phyloP scores from a whole-genome alignment of 2,329 filamentous ascomycete genomes.

The Xylaria sp. region DNA sequence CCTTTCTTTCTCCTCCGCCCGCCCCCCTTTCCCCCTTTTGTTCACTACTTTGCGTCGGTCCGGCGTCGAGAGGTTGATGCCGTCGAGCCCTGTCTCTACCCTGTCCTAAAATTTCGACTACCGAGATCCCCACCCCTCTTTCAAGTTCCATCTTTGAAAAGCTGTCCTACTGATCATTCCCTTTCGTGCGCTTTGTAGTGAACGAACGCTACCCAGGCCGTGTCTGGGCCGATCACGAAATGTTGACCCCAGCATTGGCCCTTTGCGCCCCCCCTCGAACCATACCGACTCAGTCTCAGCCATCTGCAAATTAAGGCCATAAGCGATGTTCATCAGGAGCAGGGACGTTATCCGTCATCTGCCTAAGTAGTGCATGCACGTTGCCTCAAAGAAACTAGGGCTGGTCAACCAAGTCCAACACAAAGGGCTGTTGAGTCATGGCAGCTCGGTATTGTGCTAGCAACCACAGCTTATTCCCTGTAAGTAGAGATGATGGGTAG shows the following conservation, averaged over 20 bases:
- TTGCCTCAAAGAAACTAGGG: background rate
- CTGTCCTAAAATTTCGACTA: conserved; percentile 26
- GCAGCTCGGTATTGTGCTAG: background rate
- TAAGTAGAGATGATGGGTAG: background rate
- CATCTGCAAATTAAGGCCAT: background rate
- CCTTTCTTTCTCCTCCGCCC: conserved; percentile 10
- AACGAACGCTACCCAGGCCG: background rate
- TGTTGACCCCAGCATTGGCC: conserved; percentile 1
- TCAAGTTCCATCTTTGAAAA: conserved; percentile 3
- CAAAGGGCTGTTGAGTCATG: background rate
- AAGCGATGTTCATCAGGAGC: background rate
- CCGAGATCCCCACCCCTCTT: conserved; percentile 23
- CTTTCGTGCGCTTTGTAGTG: background rate
- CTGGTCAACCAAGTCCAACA: background rate
- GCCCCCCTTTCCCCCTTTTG: conserved; percentile 21
- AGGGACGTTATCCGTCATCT: background rate
- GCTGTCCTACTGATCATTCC: background rate
- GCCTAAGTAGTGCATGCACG: background rate
- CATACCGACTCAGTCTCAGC: background rate
- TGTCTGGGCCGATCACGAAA: conserved; percentile 4
- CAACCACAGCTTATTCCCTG: background rate
- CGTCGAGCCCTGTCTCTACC: conserved; percentile 21
- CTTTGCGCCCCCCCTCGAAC: background rate
- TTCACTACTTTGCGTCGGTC: conserved; percentile 10
- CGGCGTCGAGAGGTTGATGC: conserved; percentile 14